A percentile compares a stretch with the other conserved stretches of the same genome.
Conservation (phyloP, 75 land plant species). For the Cupressus sempervirens region DNA sequence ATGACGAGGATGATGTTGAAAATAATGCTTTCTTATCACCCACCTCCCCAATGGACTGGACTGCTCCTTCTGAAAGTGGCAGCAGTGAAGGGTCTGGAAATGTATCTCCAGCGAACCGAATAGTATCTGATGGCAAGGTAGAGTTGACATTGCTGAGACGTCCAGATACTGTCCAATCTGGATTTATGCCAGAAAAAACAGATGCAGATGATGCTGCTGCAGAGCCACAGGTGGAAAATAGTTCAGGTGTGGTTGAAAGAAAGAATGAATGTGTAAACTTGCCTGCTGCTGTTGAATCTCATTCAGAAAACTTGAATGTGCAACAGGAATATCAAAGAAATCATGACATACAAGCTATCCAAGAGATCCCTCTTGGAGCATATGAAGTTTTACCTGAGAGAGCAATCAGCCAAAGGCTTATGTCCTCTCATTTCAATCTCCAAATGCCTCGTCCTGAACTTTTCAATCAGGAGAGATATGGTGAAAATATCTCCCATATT, state of each 20-base stretch:
- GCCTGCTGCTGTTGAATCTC: not conserved
- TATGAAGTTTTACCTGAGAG: slow-evolving; percentile 16
- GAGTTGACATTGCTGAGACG: slow-evolving; percentile 2
- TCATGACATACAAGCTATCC: not conserved
- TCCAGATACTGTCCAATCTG: slow-evolving; percentile 10
- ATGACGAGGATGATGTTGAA: slow-evolving; percentile 26
- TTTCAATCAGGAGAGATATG: slow-evolving; percentile 13
- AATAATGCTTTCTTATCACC: slow-evolving; percentile 4
- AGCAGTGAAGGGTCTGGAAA: slow-evolving; percentile 10
- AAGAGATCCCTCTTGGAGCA: not conserved
- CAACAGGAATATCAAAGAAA: slow-evolving; percentile 9
- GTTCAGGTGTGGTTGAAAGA: not conserved
- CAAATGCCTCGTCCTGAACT: slow-evolving; percentile 3
- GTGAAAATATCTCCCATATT: not conserved
- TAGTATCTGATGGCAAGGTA: not conserved
- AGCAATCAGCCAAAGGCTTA: slow-evolving; percentile 16
- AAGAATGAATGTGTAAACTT: slow-evolving; percentile 26
- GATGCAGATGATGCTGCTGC: not conserved
- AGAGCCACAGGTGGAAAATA: not conserved
- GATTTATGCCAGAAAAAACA: not conserved
- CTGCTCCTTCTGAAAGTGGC: slow-evolving; percentile 4
- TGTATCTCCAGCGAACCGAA: not conserved
- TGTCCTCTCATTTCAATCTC: slow-evolving; percentile 9
- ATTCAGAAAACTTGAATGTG: not conserved
- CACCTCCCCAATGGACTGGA: slow-evolving; percentile 3